These are phyloP conservation scores for Dorcoceras hygrometricum DNA, from an alignment of 257 asterid genomes.

Conservation along the genomic window DNA sequence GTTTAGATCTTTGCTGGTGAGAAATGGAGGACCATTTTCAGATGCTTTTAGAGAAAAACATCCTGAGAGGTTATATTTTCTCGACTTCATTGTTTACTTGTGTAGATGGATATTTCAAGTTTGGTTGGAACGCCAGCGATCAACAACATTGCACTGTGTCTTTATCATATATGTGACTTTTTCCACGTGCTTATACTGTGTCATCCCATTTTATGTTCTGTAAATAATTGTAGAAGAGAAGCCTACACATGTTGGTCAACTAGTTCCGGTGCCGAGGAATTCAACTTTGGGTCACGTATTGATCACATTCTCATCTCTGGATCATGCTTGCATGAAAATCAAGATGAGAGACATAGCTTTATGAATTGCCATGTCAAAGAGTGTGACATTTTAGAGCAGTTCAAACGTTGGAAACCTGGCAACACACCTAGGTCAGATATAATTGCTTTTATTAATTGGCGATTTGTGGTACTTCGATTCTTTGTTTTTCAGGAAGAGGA, in stretches of 20 bases:
- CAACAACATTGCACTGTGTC: conserved; percentile 9
- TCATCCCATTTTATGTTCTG: conserved; percentile 18
- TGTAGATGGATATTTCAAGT: conserved; percentile 16
- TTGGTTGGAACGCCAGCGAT: conserved; percentile 3
- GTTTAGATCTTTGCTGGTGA: conserved; percentile 80
- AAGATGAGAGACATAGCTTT: conserved; percentile 58
- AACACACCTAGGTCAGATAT: conserved; percentile 63
- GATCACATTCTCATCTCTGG: conserved; percentile 89
- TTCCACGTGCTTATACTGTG: conserved; percentile 8
- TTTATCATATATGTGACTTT: conserved; percentile 12
- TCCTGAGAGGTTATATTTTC: conserved; percentile 66
- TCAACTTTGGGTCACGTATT: conserved; percentile 91
- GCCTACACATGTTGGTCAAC: conserved; percentile 97
- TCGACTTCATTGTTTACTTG: conserved; percentile 21
- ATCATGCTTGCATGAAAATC: conserved; percentile 72
- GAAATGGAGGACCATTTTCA: conserved; percentile 64
- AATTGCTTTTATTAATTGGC: conserved; percentile 9
- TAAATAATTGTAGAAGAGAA: conserved; percentile 46
- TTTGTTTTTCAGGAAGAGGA: conserved; percentile 19
- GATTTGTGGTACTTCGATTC: conserved; percentile 15
- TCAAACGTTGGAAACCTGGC: conserved; percentile 90
- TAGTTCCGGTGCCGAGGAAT: conserved; percentile 90
- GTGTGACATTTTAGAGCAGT: conserved; percentile 73
- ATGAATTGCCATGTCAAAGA: conserved; percentile 78
- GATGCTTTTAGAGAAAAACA: conserved; percentile 80